Evolutionary conservation across 805 yeast species (phyloP).

Genomic region (Pichia phayaonensis): DNA sequence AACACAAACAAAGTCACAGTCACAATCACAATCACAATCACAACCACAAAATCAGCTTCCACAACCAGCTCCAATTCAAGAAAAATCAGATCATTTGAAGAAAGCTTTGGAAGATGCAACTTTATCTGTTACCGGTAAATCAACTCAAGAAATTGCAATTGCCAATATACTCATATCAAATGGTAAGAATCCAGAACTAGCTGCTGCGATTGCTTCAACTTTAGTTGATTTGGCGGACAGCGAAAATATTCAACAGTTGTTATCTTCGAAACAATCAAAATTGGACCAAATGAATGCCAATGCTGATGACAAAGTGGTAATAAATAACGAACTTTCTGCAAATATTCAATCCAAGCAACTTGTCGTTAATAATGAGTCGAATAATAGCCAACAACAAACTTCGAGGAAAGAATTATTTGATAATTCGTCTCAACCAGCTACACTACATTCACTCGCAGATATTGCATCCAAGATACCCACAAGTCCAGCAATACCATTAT

Average conservation of each 20-base stretch:
- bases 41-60: neutral
- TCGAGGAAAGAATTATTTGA: neutral
- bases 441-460: slow-evolving; percentile 15
- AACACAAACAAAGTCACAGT: neutral
- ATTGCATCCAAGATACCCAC: slow-evolving; percentile 17
- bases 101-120: slow-evolving; percentile 51
- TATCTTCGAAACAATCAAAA: neutral
- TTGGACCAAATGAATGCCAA: neutral
- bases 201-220: slow-evolving; percentile 23
- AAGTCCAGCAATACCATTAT: slow-evolving; percentile 6
- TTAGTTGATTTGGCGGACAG: slow-evolving; percentile 18
- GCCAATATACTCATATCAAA: slow-evolving; percentile 42
- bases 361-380: neutral
- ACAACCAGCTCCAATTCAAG: neutral
- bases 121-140: slow-evolving; percentile 46
- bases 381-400: neutral
- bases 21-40: neutral
- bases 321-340: neutral
- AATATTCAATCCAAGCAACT: neutral
- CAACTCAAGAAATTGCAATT: slow-evolving; percentile 41
- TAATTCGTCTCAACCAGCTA: neutral
- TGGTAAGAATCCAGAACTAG: slow-evolving; percentile 43
- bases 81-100: slow-evolving; percentile 21
- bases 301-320: neutral
- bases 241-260: slow-evolving; percentile 11